Evolutionary conservation across 1,139 yeast species (phyloP), one percentile per base, ranked within the genome.

Genomic region (Yamadazyma triangularis): DNA sequence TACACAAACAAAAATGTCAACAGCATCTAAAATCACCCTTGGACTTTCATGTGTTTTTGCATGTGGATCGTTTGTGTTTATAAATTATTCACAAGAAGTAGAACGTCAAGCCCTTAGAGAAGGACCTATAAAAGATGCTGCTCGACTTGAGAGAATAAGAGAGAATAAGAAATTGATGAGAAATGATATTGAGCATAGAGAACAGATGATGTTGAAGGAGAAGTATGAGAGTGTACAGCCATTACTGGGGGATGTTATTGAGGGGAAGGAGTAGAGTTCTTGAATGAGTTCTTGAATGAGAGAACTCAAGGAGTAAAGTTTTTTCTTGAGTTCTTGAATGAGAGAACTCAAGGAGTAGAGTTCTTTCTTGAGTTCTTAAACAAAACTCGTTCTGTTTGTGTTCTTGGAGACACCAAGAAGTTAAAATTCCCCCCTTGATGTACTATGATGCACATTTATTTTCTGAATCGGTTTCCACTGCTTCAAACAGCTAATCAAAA

Each of bases 91-190:
- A 30, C 94, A 84, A 51, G 70, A 67, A 23, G 56, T 72, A 36
- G 93, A 84, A 53, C 68, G 87, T 41, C 75, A 70, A 5, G 79
- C 84, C 3, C 64, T 83, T 32, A 77, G 81, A 41, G 87, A 79
- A 49, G 94, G 94, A 1, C 93, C 94, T 8, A 75, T 82, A 48
- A 79, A 78, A 47, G 94, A 84, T 50, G 85, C 86, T 9, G 77
- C 70, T 40, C 60, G 91, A 36, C 55, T 77, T 41, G 60, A 67
- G 30, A 70, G 64, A 32, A 74, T 73, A 50, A 56, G 53, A 34
- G 39, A 25, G 34, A 35, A 56, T 41, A 54, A 55, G 47, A 68
- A 69, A 45, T 65, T 63, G 47, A 43, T 53, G 40, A 73, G 73
- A 32, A 84, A 91, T 48, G 72, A 75, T 33, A 63, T 70, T 28